Evolutionary conservation across 1,284 basidiomycete species (phyloP).

Genomic region (Microbotryum saponariae): DNA sequence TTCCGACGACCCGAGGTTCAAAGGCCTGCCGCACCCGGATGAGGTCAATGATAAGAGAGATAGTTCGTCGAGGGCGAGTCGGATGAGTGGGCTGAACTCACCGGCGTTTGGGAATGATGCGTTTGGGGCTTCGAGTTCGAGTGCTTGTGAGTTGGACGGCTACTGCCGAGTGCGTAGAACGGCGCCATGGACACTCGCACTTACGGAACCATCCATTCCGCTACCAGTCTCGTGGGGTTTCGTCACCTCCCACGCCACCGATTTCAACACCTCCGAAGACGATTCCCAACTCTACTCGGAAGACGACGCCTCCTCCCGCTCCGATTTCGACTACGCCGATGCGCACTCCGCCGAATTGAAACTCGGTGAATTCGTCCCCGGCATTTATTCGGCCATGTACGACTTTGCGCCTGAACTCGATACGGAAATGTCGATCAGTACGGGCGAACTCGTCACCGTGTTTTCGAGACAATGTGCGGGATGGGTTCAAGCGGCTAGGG

Average conservation of each 20-base stretch:
- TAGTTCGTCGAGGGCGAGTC: not conserved
- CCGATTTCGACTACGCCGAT: not conserved
- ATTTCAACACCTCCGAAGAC: conserved; percentile 5
- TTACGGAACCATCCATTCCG: too few species aligned
- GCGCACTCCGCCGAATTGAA: not conserved
- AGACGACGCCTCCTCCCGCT: not conserved
- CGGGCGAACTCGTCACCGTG: conserved; percentile 28
- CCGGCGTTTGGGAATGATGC: not conserved
- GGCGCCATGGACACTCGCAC: not conserved
- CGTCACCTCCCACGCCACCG: conserved; percentile 26
- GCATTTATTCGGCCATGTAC: conserved; percentile 27
- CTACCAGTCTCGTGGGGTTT: conserved; percentile 29
- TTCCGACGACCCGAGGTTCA: conserved; percentile 6
- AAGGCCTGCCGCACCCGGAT: conserved; percentile 3
- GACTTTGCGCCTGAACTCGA: conserved; percentile 30
- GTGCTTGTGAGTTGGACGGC: too few species aligned
- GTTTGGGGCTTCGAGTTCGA: too few species aligned
- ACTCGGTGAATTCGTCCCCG: conserved; percentile 28
- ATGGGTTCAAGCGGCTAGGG: conserved; percentile 30
- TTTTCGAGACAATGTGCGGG: conserved; percentile 26
- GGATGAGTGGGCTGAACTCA: not conserved
- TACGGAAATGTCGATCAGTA: conserved; percentile 26
- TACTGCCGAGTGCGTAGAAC: too few species aligned
- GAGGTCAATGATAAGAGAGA: not conserved
- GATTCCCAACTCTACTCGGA: not conserved